Base-by-base conservation (phyloP, 108 stramenopile genomes). In the Tribonema minus region DNA sequence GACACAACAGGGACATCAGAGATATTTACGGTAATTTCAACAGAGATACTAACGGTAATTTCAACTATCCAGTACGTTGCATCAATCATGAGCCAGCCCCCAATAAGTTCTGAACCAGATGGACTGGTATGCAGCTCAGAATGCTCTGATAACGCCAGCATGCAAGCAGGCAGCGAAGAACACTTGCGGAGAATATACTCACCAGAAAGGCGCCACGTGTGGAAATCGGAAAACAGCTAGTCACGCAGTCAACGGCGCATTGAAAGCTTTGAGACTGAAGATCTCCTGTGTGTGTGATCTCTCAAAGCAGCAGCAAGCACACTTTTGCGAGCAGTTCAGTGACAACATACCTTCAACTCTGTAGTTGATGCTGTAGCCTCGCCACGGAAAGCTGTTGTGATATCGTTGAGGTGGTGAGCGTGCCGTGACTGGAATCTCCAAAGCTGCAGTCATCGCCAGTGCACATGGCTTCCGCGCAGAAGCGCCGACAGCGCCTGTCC, bases 311-410 rank as follows among this genome's bases (percentile, higher is more conserved):
- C 3, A 58, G 39, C 37, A 4, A 59, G 28, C 5, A 34, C n/a
- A n/a, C 31, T 23, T 20, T 58, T 12, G 20, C 27, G 32, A 33
- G 32, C 3, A 33, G 6, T 3, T 3, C 3, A 28, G 23, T 27
- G 5, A n/a, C 29, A 25, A 27, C 59, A 32, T 68, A 70, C 77
- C 77, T 33, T 79, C 77, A 30, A 79, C 77, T 26, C 68, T 58
- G 46, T 58, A 79, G 34, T 79, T 79, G 27, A 79, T 70, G 1
- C 67, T 38, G 77, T 70, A 38, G n/a, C 37, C 77, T 4, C 28
- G 58, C 77, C 77, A 79, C 35, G 36, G 25, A 69, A 58, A 79
- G 29, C 41, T 69, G n/a, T 79, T 68, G 58, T 70, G 68, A 34
- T 68, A 33, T 39, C 77, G 65, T n/a, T n/a, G n/a, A n/a, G n/a